These are phyloP conservation scores for Pythium rishiriense DNA, from an alignment of 352 stramenopile genomes.

Conservation along the genomic window DNA sequence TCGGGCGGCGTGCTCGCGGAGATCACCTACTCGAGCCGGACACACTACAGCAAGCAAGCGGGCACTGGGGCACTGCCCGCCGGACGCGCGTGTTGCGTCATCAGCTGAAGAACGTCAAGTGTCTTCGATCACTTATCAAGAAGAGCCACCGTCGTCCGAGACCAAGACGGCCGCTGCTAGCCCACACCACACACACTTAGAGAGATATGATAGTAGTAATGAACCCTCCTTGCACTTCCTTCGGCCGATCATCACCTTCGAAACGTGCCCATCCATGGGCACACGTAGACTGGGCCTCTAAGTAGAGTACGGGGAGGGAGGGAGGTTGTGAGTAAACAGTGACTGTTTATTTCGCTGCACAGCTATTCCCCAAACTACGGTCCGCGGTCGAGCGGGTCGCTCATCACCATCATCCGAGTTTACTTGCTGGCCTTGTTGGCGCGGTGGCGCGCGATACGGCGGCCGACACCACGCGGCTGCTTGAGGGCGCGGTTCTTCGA, in stretches of 20 bases:
- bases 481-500: slow-evolving; percentile 99
- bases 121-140: too few relatives aligned
- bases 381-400: slow-evolving; percentile 20
- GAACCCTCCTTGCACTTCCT: slow-evolving; percentile 7
- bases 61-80: slow-evolving; percentile 33
- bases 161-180: too few relatives aligned
- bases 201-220: slow-evolving; percentile 13
- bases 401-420: slow-evolving; percentile 35
- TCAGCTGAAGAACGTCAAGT: slow-evolving; percentile 44
- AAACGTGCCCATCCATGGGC: not conserved
- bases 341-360: slow-evolving; percentile 37
- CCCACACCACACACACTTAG: not conserved
- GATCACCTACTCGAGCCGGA: slow-evolving; percentile 72
- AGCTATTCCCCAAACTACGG: slow-evolving; percentile 35
- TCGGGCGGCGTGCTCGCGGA: slow-evolving; percentile 51
- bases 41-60: slow-evolving; percentile 81
- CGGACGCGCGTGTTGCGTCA: slow-evolving; percentile 42
- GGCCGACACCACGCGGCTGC: slow-evolving; percentile 94
- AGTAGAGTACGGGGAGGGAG: not conserved
- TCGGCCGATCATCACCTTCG: too few relatives aligned
- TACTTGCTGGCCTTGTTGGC: slow-evolving; percentile 97
- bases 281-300: too few relatives aligned
- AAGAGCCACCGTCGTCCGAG: too few relatives aligned
- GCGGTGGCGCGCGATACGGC: slow-evolving; percentile 98
- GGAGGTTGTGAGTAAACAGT: slow-evolving; percentile 29